Conservation (phyloP, 768 basidiomycete species). For the Mycena belliarum region DNA sequence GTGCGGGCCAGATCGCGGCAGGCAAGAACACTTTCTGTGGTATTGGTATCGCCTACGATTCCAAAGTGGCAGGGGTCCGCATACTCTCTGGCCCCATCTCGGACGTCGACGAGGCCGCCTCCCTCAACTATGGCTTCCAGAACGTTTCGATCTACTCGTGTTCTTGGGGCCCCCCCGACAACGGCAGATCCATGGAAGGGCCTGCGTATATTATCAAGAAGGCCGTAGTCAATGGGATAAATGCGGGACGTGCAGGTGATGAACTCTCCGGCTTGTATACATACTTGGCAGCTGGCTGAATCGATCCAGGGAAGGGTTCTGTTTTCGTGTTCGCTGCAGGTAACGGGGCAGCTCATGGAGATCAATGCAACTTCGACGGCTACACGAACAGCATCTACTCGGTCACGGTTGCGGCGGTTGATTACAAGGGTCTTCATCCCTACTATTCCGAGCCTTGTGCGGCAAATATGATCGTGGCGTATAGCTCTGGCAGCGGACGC, state of each 20-base stretch:
- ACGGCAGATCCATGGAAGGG: slow-evolving; percentile 73
- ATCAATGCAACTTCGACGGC: slow-evolving; percentile 99
- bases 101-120: slow-evolving; percentile 92
- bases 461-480: slow-evolving; percentile 95
- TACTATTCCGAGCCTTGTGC: slow-evolving; percentile 98
- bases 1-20: slow-evolving; percentile 95
- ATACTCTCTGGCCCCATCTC: slow-evolving; percentile 95
- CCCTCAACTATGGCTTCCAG: slow-evolving; percentile 92
- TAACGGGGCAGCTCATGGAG: slow-evolving; percentile 87
- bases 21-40: slow-evolving; percentile 71
- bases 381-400: slow-evolving; percentile 98
- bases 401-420: slow-evolving; percentile 92
- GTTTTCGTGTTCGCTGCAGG: slow-evolving; percentile 97
- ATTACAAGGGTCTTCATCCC: slow-evolving; percentile 90
- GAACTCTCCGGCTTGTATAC: too few relatives aligned
- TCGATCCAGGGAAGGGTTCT: slow-evolving; percentile 93
- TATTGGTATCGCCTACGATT: slow-evolving; percentile 88
- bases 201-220: slow-evolving; percentile 90
- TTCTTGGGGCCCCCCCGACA: slow-evolving; percentile 89
- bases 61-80: slow-evolving; percentile 90
- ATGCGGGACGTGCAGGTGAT: slow-evolving; percentile 80
- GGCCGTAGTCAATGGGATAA: slow-evolving; percentile 90
- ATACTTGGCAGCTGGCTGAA: too few relatives aligned
- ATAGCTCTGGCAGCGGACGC: slow-evolving; percentile 91
- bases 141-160: slow-evolving; percentile 93